Evolutionary conservation across 768 basidiomycete genomes (phyloP), one percentile per base, ranked within the genome.

Genomic region (Dentipellis sp.): DNA sequence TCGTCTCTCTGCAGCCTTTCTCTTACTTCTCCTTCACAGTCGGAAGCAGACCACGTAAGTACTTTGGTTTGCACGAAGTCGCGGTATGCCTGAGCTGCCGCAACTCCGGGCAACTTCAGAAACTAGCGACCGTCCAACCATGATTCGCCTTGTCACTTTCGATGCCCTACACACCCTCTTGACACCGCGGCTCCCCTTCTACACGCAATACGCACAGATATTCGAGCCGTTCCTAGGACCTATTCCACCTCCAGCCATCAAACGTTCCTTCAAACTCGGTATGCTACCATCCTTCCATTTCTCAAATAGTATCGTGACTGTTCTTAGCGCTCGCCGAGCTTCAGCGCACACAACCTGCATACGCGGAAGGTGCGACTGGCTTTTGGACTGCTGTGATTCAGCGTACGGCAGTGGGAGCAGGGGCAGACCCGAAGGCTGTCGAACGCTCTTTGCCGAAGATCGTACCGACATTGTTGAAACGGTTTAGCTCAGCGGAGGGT

Each of bases 351-450:
- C 74, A 76, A 47, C 86, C 88, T 1, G 77, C 72, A 0, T 90
- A 89, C 64, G 65, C 68, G 50, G 68, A 73, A 14, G 83, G 83
- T 50, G 75, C 76, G 49, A 66, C 76, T 35, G 67, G 64, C 2
- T 91, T 88, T 88, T 92, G 90, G 90, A 67, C 72, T n/a, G 83
- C 88, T 59, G 88, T 92, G 39, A 83, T 92, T 58, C 74, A 73
- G 56, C 71, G 79, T 56, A 91, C 90, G 38, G 89, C 88, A 16
- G 67, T 88, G 2, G 87, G 82, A 3, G 87, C 89, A 45, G 88
- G 87, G 1, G 89, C 83, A 3, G 73, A 85, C 68, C 66, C 77
- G 50, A 65, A 71, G 63, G 87, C 66, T 17, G 76, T 91, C 10
- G 75, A 82, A 56, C 64, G 59, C 7, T 75, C 77, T 54, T 67